These are phyloP conservation scores for Verticillium dahliae DNA, from an alignment of 2,329 filamentous ascomycete species.

Conservation along the genomic window DNA sequence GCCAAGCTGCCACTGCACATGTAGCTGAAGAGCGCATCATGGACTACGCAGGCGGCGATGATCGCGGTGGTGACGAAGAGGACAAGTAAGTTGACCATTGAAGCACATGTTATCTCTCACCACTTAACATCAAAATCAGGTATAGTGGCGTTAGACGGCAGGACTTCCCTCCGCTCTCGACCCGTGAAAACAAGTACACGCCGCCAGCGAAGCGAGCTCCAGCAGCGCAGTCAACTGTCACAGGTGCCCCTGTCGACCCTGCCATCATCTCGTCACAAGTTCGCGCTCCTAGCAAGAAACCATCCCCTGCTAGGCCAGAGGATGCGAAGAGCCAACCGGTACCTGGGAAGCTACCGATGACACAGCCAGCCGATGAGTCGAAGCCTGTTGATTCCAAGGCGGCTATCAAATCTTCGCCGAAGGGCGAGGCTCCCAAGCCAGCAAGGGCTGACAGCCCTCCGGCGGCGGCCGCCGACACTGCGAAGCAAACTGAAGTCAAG, in stretches of 20 bases:
- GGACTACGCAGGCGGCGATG: constrained; percentile 55
- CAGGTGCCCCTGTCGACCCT: constrained; percentile 74
- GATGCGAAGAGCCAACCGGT: constrained; percentile 5
- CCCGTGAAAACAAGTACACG: constrained; percentile 68
- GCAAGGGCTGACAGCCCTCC: constrained; percentile 1
- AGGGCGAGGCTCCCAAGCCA: constrained; percentile 3
- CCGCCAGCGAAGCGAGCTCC: constrained; percentile 83
- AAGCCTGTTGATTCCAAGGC: not conserved
- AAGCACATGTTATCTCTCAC: not conserved
- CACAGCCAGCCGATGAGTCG: constrained; percentile 1
- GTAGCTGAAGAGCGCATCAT: constrained; percentile 82
- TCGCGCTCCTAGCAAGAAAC: constrained; percentile 38
- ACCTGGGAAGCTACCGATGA: constrained; percentile 1
- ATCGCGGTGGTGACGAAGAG: constrained; percentile 76
- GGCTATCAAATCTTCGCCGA: constrained; percentile 3
- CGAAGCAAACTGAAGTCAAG: not conserved
- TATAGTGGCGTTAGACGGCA: constrained; percentile 87
- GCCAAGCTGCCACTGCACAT: constrained; percentile 67
- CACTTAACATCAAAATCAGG: constrained; percentile 33
- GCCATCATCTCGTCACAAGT: constrained; percentile 88
- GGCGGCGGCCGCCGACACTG: constrained; percentile 1
- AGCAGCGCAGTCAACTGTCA: constrained; percentile 63
- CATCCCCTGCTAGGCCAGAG: constrained; percentile 26
- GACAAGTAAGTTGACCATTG: constrained; percentile 60
- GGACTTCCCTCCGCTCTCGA: constrained; percentile 61